These are phyloP conservation scores for Pestalotiopsis sp. DNA, from an alignment of 2,329 filamentous ascomycete genomes.

Conservation along the genomic window DNA sequence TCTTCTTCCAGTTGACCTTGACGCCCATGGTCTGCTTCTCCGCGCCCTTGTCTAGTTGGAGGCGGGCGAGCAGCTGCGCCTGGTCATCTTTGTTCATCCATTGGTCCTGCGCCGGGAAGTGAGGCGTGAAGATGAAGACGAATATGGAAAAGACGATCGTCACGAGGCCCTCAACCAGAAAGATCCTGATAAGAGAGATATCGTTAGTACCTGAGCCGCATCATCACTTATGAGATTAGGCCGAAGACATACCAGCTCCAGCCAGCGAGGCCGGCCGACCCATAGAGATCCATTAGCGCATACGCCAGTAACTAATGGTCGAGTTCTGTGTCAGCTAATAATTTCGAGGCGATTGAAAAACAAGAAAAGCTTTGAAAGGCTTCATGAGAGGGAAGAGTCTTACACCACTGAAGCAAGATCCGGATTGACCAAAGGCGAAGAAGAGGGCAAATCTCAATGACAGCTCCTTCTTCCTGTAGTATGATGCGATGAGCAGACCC, in stretches of 20 bases:
- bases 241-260: slow-evolving; percentile 7
- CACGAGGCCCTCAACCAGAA: slow-evolving; percentile 5
- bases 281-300: slow-evolving; percentile 5
- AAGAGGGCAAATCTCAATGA: slow-evolving; percentile 9
- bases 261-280: neutral
- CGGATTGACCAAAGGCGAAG: slow-evolving; percentile 10
- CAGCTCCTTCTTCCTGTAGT: slow-evolving; percentile 11
- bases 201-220: neutral
- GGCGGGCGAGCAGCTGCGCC: slow-evolving; percentile 3
- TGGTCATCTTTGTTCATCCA: slow-evolving; percentile 7
- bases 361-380: too few relatives aligned
- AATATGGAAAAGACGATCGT: slow-evolving; percentile 6
- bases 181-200: neutral
- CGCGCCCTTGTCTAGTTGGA: slow-evolving; percentile 8
- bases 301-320: slow-evolving; percentile 2
- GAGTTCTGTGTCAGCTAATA: neutral
- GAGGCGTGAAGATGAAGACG: slow-evolving; percentile 10
- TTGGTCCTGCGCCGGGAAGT: slow-evolving; percentile 9
- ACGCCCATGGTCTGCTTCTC: slow-evolving; percentile 2
- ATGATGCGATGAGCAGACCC: slow-evolving; percentile 9
- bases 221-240: too few relatives aligned
- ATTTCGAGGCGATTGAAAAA: neutral
- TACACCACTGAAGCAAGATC: slow-evolving; percentile 12
- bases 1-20: slow-evolving; percentile 9
- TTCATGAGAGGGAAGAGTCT: neutral